Percentiles rank a stretch among this genome's conserved stretches.
These are phyloP conservation scores for Vitis hybrid DNA, from an alignment of 177 flowering plant species.

Conservation along the genomic window DNA sequence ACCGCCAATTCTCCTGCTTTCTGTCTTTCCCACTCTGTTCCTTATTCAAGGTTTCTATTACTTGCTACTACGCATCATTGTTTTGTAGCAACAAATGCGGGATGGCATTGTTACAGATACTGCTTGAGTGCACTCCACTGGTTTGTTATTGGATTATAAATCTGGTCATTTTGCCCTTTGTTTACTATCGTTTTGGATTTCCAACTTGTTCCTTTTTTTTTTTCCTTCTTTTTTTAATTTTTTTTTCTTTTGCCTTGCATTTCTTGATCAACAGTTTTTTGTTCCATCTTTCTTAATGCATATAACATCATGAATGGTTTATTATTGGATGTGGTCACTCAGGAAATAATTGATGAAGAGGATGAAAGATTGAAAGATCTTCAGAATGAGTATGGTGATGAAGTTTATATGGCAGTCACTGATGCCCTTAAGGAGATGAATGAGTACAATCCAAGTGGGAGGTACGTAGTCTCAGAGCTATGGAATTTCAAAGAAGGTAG, in stretches of 20 bases:
- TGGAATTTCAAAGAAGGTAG: conserved; percentile 42
- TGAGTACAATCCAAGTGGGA: conserved; percentile 50
- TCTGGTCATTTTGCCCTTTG: no score
- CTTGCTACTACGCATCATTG: background rate
- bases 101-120: no score
- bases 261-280: no score
- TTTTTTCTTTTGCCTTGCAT: background rate
- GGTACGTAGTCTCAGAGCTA: conserved; percentile 38
- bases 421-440: conserved; percentile 32
- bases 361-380: conserved; percentile 40
- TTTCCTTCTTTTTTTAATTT: background rate
- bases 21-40: background rate
- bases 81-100: background rate
- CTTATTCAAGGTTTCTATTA: no score
- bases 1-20: background rate
- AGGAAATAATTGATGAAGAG: conserved; percentile 41
- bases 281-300: background rate
- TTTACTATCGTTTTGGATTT: no score
- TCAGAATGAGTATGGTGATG: conserved; percentile 31
- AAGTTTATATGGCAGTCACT: conserved; percentile 31
- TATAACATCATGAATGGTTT: background rate
- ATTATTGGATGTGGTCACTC: conserved; percentile 6
- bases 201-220: no score
- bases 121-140: background rate
- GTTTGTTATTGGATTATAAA: no score